phyloP scores from a whole-genome alignment of 2,329 filamentous ascomycete species.

The Ophiocordyceps unilateralis region DNA sequence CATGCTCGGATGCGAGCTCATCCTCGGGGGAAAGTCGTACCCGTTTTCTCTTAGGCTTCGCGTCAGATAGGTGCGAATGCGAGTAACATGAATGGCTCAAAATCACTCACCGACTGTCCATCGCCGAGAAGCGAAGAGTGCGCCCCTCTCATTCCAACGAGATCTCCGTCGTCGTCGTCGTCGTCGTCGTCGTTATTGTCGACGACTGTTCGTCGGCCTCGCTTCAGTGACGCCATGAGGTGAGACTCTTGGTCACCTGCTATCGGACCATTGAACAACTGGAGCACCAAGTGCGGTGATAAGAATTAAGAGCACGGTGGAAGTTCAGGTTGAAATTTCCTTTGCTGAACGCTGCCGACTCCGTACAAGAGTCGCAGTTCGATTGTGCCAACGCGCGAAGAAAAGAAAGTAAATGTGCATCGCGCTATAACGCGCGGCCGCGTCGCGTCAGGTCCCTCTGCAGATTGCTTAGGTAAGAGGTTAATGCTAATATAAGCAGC shows the following conservation, averaged over 20 bases:
- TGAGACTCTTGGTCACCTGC: background rate
- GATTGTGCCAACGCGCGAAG: background rate
- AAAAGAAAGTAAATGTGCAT: background rate
- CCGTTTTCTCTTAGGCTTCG: background rate
- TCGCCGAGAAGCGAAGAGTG: constrained; percentile 22
- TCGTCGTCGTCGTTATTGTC: background rate
- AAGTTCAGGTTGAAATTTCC: too few species aligned
- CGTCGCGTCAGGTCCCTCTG: too few species aligned
- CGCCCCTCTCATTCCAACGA: constrained; percentile 19
- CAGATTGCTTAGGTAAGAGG: background rate
- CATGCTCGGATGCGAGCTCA: background rate
- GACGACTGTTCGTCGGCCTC: background rate
- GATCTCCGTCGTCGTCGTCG: constrained; percentile 8
- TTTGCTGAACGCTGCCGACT: too few species aligned
- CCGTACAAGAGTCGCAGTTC: background rate
- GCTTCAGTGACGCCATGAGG: background rate
- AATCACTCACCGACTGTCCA: constrained; percentile 5
- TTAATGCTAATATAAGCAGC: too few species aligned
- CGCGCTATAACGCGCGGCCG: too few species aligned
- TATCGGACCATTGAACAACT: background rate
- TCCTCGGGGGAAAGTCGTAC: background rate
- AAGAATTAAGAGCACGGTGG: too few species aligned
- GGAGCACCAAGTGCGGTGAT: too few species aligned
- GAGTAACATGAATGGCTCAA: background rate
- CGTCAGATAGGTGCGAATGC: constrained; percentile 3